phyloP scores from a whole-genome alignment of 495 filamentous ascomycete species.

The Penicillium mononematosum region DNA sequence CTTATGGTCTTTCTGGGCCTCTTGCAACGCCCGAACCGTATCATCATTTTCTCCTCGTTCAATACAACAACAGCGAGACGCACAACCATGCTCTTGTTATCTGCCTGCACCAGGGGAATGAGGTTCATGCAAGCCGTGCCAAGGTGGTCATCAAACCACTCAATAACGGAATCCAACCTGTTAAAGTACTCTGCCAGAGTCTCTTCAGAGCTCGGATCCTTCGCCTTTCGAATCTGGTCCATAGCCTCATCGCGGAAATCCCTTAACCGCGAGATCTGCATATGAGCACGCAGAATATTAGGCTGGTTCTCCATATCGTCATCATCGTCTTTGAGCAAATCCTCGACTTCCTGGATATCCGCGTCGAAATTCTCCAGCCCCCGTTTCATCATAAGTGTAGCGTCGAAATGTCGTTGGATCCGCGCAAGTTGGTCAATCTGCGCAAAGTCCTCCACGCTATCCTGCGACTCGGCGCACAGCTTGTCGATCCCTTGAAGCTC shows the following conservation, averaged over 20 bases:
- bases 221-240: slow-evolving; percentile 79
- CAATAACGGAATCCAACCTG: slow-evolving; percentile 81
- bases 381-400: slow-evolving; percentile 85
- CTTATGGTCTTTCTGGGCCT: slow-evolving; percentile 91
- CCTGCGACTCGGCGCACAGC: slow-evolving; percentile 91
- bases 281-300: slow-evolving; percentile 83
- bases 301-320: slow-evolving; percentile 85
- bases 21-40: slow-evolving; percentile 83
- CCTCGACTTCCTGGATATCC: slow-evolving; percentile 68
- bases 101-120: slow-evolving; percentile 77
- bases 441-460: slow-evolving; percentile 94
- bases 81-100: slow-evolving; percentile 85
- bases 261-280: slow-evolving; percentile 83
- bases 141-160: slow-evolving; percentile 94
- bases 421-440: slow-evolving; percentile 92
- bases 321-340: slow-evolving; percentile 76
- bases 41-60: slow-evolving; percentile 96
- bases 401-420: slow-evolving; percentile 90
- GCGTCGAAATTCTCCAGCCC: slow-evolving; percentile 83
- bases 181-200: slow-evolving; percentile 87
- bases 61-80: slow-evolving; percentile 87
- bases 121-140: slow-evolving; percentile 84
- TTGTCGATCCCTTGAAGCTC: slow-evolving; percentile 99
- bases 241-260: slow-evolving; percentile 95
- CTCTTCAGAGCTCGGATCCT: slow-evolving; percentile 68